These are phyloP conservation scores for Graphilbum ipis-grandicollis DNA, from an alignment of 2,329 filamentous ascomycete genomes.

Conservation along the genomic window DNA sequence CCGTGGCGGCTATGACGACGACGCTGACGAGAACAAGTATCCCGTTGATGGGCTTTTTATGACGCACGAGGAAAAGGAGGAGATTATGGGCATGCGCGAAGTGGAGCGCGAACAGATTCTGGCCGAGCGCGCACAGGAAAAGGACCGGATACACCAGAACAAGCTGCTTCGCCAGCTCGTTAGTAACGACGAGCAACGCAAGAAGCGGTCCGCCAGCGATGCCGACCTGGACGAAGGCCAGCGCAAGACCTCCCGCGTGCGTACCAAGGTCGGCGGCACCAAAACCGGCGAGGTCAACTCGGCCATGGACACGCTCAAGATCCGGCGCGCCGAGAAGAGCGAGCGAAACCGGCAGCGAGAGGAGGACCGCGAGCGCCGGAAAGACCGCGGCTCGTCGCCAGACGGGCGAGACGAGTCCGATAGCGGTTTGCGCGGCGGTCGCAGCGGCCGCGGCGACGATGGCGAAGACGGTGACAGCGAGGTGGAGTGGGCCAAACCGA, in stretches of 20 bases:
- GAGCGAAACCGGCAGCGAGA: constrained; percentile 46
- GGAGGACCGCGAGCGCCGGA: constrained; percentile 42
- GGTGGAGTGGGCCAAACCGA: constrained; percentile 51
- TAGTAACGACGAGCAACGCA: constrained; percentile 45
- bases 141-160: constrained; percentile 69
- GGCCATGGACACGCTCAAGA: constrained; percentile 54
- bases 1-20: constrained; percentile 14
- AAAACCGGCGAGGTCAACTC: constrained; percentile 51
- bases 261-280: constrained; percentile 47
- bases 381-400: constrained; percentile 24
- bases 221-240: constrained; percentile 65
- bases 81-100: constrained; percentile 76
- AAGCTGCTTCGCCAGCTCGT: constrained; percentile 65
- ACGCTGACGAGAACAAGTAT: constrained; percentile 50
- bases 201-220: constrained; percentile 62
- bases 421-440: constrained; percentile 30
- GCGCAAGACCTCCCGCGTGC: constrained; percentile 56
- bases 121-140: constrained; percentile 69
- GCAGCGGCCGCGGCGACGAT: no score
- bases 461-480: constrained; percentile 73
- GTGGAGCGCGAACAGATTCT: constrained; percentile 82
- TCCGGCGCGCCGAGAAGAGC: constrained; percentile 45
- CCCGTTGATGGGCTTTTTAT: constrained; percentile 78
- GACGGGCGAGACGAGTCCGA: constrained; percentile 11
- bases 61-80: constrained; percentile 53